A percentile compares a stretch with the other conserved stretches of the same genome.
These are phyloP conservation scores for Ensete glaucum DNA, from an alignment of 176 grass and related monocot genomes.

Conservation along the genomic window DNA sequence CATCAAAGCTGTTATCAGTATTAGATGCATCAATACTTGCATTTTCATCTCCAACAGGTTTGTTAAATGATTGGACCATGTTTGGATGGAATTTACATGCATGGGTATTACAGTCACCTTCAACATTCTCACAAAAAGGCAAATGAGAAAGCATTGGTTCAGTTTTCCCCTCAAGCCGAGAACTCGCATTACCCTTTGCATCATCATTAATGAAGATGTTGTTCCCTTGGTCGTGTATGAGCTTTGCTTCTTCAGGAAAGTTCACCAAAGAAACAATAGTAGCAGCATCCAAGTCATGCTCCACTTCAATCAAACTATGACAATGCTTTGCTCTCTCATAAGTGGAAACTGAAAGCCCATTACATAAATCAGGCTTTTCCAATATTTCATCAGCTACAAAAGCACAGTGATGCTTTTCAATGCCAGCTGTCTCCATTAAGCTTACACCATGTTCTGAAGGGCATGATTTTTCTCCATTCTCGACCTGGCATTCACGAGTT, in stretches of 20 bases:
- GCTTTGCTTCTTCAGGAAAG: constrained; percentile 28
- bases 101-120: constrained; percentile 18
- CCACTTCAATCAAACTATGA: constrained; percentile 3
- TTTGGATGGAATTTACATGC: constrained; percentile 22
- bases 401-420: background rate
- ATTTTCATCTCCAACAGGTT: constrained; percentile 43
- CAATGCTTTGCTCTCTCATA: constrained; percentile 2
- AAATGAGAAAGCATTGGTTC: constrained; percentile 6
- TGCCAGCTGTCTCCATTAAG: background rate
- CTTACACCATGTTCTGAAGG: background rate
- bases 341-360: background rate
- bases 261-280: constrained; percentile 8
- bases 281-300: constrained; percentile 21
- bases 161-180: background rate
- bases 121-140: constrained; percentile 17
- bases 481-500: background rate
- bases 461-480: background rate
- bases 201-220: constrained; percentile 19
- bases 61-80: constrained; percentile 27
- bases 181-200: background rate
- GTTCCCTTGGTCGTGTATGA: constrained; percentile 22
- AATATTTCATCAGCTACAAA: background rate
- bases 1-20: constrained; percentile 31
- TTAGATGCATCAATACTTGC: constrained; percentile 26
- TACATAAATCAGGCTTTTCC: constrained; percentile 19